These are phyloP conservation scores for Alternaria burnsii DNA, from an alignment of 2,329 filamentous ascomycete genomes.

Conservation along the genomic window DNA sequence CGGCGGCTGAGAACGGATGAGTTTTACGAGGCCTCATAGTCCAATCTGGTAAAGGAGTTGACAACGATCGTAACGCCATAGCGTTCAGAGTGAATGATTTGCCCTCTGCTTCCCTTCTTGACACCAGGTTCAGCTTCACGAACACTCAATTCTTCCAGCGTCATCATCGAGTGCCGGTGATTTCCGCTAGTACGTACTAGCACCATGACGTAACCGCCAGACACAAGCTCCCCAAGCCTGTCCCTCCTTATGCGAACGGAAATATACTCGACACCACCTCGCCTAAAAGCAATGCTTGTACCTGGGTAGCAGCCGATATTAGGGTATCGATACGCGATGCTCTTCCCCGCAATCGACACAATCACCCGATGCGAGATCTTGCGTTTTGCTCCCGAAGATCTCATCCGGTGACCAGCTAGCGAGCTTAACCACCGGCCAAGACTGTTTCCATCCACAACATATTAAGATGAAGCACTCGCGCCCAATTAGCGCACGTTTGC, in stretches of 20 bases:
- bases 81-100: no score
- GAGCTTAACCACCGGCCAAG: slow-evolving; percentile 9
- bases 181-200: no score
- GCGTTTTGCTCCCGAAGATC: background rate
- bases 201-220: no score
- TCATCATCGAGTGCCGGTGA: no score
- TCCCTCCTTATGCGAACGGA: background rate
- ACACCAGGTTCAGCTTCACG: no score
- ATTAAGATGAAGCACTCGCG: background rate
- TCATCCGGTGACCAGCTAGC: background rate
- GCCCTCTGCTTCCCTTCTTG: no score
- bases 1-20: background rate
- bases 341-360: background rate
- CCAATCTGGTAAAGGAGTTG: background rate
- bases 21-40: background rate
- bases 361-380: background rate
- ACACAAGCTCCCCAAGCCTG: background rate
- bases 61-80: background rate
- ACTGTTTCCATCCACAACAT: background rate
- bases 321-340: background rate
- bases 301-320: background rate
- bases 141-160: no score
- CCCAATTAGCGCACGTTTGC: background rate
- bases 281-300: background rate
- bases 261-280: background rate